phyloP scores from a whole-genome alignment of 352 stramenopile species.

The Pythium rhizo-oryzae region DNA sequence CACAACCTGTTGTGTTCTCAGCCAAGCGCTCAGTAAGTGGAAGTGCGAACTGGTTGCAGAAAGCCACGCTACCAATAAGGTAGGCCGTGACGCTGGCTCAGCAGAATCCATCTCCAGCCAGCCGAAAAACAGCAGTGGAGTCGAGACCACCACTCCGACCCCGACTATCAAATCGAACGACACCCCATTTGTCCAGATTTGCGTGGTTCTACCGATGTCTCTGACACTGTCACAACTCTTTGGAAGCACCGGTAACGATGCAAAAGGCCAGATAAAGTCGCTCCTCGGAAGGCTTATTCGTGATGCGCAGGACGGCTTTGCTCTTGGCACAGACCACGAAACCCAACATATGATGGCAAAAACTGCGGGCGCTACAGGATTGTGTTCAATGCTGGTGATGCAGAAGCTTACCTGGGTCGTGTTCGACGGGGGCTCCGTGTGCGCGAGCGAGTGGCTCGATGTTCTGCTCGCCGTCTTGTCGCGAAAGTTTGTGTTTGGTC shows the following conservation, averaged over 20 bases:
- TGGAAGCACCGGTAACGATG: slow-evolving; percentile 24
- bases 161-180: neutral
- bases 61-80: slow-evolving; percentile 3
- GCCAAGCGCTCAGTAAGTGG: slow-evolving; percentile 19
- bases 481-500: slow-evolving; percentile 6
- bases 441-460: slow-evolving; percentile 29
- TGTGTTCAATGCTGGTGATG: slow-evolving; percentile 23
- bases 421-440: slow-evolving; percentile 23
- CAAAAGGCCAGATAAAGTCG: slow-evolving; percentile 32
- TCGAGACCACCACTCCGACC: neutral
- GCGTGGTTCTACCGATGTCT: slow-evolving; percentile 26
- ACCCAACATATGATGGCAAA: slow-evolving; percentile 11
- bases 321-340: slow-evolving; percentile 25
- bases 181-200: slow-evolving; percentile 17
- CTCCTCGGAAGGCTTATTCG: slow-evolving; percentile 28
- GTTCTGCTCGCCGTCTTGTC: slow-evolving; percentile 14
- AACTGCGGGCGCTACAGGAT: neutral
- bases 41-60: slow-evolving; percentile 15
- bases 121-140: neutral
- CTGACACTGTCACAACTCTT: slow-evolving; percentile 26
- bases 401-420: slow-evolving; percentile 29
- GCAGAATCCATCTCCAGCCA: neutral
- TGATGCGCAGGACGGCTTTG: slow-evolving; percentile 28
- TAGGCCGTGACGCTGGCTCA: neutral
- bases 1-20: slow-evolving; percentile 15